A percentile compares a stretch with the other conserved stretches of the same genome.
Conservation (phyloP, 805 yeast species). For the Trichomonascus vanleenenianus region DNA sequence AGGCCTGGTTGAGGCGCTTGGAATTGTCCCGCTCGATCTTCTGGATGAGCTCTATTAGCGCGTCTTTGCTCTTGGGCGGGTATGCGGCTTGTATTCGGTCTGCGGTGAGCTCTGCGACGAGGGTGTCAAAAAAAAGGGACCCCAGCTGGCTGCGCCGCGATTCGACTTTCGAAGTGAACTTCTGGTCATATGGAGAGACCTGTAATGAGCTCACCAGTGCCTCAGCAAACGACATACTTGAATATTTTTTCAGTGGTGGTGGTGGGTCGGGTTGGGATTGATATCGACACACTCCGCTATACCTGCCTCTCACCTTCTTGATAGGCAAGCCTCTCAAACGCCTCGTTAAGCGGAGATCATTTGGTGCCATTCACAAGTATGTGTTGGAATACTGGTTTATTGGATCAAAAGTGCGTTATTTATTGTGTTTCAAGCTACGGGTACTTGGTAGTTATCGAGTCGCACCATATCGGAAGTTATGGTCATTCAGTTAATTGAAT, state of each 20-base stretch:
- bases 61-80: slow-evolving; percentile 13
- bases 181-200: slow-evolving; percentile 7
- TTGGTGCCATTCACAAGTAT: too few species aligned
- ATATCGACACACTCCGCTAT: too few species aligned
- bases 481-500: too few species aligned
- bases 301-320: too few species aligned
- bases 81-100: slow-evolving; percentile 4
- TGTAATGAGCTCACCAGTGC: slow-evolving; percentile 11
- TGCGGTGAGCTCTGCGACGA: slow-evolving; percentile 8
- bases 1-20: slow-evolving; percentile 11
- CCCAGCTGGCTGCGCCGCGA: slow-evolving; percentile 9
- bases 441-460: too few species aligned
- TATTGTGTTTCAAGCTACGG: too few species aligned
- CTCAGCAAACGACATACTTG: slow-evolving; percentile 9
- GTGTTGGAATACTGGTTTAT: too few species aligned
- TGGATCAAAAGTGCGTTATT: too few species aligned
- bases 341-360: too few species aligned
- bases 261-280: too few species aligned
- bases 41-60: slow-evolving; percentile 7
- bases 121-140: slow-evolving; percentile 14
- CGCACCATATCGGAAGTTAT: too few species aligned
- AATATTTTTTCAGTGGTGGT: neutral
- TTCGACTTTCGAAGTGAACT: neutral
- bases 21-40: slow-evolving; percentile 4
- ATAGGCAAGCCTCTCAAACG: too few species aligned